Evolutionary conservation across 495 filamentous ascomycete genomes (phyloP), one percentile per base, ranked within the genome.

Genomic region (Diplogelasinospora grovesii): DNA sequence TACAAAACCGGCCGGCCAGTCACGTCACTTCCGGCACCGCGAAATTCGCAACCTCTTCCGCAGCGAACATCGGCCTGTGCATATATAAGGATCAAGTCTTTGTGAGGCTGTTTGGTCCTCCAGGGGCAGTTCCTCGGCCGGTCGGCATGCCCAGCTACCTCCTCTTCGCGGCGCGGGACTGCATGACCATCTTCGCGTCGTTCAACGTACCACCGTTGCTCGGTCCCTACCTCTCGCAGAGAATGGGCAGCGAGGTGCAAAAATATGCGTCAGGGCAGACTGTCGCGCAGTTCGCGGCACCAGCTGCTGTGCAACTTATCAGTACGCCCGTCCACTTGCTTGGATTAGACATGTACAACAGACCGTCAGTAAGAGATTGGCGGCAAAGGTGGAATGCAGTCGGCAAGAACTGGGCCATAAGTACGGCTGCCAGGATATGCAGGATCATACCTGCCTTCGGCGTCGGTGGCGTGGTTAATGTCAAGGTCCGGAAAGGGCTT

Each of bases 391-490:
- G 71, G 63, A 48, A 61, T 11, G 73, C 77, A 32, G 79, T 96
- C 9, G 66, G 71, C 35, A 73, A 74, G 57, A 89, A 95, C 54
- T 96, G 89, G 74, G 66, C 71, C 18, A 70, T 82, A 7, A 93
- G 86, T 53, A 77, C 77, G 27, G 71, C 75, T 52, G 90, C 90
- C 48, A 70, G 92, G 35, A 85, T 96, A 68, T 85, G 83, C 27
- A 79, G 92, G 65, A 95, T 96, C 51, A 74, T 97, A 19, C 90
- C 92, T 34, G 90, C 90, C 13, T 96, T 95, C 73, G 90, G 90
- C 20, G 68, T 95, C 30, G 90, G 90, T 1, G 90, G 90, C 3
- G 89, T 95, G 31, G 83, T 89, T 3, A 97, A 96, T 70, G 69
- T 74, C 35, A 73, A 79, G 47, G 68, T 95, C 36, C 74, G 90